Percentiles rank a stretch among this genome's conserved stretches.
These are phyloP conservation scores for Scorias spongiosa DNA, from an alignment of 2,329 filamentous ascomycete species.

Conservation along the genomic window DNA sequence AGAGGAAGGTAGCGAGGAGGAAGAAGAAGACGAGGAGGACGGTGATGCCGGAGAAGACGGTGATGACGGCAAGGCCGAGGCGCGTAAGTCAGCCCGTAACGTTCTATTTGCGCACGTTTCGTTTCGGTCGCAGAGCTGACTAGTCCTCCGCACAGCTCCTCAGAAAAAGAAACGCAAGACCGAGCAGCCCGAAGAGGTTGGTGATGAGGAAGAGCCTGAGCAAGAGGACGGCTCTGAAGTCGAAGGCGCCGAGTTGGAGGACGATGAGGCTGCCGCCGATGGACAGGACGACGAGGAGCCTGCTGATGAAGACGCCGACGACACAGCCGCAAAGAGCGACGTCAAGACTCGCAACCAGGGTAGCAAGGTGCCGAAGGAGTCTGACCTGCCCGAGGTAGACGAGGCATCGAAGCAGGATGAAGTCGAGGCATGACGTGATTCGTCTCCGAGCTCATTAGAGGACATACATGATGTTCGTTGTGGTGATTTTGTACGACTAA, in stretches of 20 bases:
- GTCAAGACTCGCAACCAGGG: constrained; percentile 13
- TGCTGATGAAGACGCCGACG: constrained; percentile 9
- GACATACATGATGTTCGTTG: no score
- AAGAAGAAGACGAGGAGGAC: background rate
- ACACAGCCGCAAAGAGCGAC: constrained; percentile 12
- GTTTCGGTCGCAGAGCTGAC: no score
- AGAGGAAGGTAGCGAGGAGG: background rate
- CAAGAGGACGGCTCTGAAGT: constrained; percentile 8
- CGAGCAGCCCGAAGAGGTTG: constrained; percentile 9
- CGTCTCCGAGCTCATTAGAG: no score
- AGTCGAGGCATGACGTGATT: background rate
- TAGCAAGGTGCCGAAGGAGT: constrained; percentile 16
- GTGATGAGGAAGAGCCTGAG: constrained; percentile 7
- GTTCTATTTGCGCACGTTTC: no score
- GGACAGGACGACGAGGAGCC: constrained; percentile 7
- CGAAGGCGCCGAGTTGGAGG: constrained; percentile 8
- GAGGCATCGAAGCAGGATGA: constrained; percentile 4
- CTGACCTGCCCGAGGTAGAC: constrained; percentile 16
- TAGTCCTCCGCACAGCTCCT: constrained; percentile 6
- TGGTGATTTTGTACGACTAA: no score
- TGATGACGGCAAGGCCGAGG: background rate
- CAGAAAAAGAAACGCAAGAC: constrained; percentile 18
- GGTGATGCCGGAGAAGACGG: background rate
- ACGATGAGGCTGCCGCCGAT: constrained; percentile 7
- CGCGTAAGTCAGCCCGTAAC: background rate